Evolutionary conservation across 306 rosid genomes (phyloP), one percentile per base, ranked within the genome.

Genomic region (Inga oerstediana): DNA sequence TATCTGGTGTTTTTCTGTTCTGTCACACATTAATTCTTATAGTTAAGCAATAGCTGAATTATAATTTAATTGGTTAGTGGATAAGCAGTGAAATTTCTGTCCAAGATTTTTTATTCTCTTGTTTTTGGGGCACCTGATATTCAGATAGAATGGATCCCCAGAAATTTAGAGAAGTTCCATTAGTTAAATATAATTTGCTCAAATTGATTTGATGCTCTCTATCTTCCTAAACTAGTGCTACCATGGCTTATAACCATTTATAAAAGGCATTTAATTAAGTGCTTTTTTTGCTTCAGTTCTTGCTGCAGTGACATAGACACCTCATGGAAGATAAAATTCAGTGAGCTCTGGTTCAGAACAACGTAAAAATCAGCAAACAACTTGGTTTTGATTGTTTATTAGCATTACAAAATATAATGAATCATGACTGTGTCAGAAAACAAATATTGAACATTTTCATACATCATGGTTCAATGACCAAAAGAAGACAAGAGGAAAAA

Each of bases 361-460:
- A 51, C 20, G 0, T 51, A 51, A 4, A 19, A 54, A 54, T 54
- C 61, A 54, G 10, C 22, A 54, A 54, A 11, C 61, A 54, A 4
- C 61, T 54, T 54, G 61, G 8, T 54, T 54, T 51, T 51, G 34
- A 15, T 4, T 16, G 58, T 51, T 51, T 51, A 51, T 51, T 16
- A 16, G 58, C 58, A 51, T 51, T 51, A 16, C 7, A 51, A 62
- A 12, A 62, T 62, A 7, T 62, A 62, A 62, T 62, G 68, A 65
- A 65, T 14, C n/a, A 27, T 30, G n/a, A 68, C 58, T 44, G 22
- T 10, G 20, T 46, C 51, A 73, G 68, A 37, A 64, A 73, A 73
- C 56, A 74, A 74, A 56, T 27, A 46, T 34, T 35, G 65, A 68
- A 84, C 78, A 67, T 44, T 84, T 84, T 75, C 70, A 75, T 75